Percentiles rank a stretch among this genome's conserved stretches.
Conservation (phyloP, 2,329 filamentous ascomycete species). For the Diaporthe amygdali region DNA sequence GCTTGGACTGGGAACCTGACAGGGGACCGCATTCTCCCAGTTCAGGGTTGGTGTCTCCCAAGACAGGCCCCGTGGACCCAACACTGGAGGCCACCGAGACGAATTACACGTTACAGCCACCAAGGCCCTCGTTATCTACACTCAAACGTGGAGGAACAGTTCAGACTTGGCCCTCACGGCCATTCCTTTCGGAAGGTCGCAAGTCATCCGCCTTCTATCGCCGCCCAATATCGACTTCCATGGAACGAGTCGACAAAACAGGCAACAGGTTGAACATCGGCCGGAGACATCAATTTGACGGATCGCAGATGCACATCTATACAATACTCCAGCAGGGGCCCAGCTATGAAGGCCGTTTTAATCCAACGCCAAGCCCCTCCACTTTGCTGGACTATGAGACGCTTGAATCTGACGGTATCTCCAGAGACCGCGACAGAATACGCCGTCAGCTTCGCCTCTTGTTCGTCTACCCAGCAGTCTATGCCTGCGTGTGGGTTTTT, state of each 20-base stretch:
- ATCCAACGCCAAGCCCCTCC: not conserved
- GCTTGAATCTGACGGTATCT: constrained; percentile 31
- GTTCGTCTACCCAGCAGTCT: constrained; percentile 78
- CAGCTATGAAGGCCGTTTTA: not conserved
- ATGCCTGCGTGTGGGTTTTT: constrained; percentile 74
- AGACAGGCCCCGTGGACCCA: not conserved
- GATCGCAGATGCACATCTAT: constrained; percentile 27
- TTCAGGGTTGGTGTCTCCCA: not conserved
- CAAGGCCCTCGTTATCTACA: not conserved
- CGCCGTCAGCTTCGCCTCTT: constrained; percentile 72
- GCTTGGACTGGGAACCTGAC: not conserved
- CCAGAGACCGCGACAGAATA: constrained; percentile 58
- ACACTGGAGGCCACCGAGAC: not conserved
- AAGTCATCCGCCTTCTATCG: not conserved
- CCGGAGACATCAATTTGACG: not conserved
- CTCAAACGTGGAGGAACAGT: not conserved
- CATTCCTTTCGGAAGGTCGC: not conserved
- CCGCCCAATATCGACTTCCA: not conserved
- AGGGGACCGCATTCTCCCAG: no score
- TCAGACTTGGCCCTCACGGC: not conserved
- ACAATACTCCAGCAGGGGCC: constrained; percentile 29
- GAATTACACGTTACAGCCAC: not conserved
- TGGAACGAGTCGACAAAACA: not conserved
- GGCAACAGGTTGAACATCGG: not conserved
- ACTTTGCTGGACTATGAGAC: constrained; percentile 5